These are phyloP conservation scores for Kodamaea restingae DNA, from an alignment of 805 yeast species.

Conservation along the genomic window DNA sequence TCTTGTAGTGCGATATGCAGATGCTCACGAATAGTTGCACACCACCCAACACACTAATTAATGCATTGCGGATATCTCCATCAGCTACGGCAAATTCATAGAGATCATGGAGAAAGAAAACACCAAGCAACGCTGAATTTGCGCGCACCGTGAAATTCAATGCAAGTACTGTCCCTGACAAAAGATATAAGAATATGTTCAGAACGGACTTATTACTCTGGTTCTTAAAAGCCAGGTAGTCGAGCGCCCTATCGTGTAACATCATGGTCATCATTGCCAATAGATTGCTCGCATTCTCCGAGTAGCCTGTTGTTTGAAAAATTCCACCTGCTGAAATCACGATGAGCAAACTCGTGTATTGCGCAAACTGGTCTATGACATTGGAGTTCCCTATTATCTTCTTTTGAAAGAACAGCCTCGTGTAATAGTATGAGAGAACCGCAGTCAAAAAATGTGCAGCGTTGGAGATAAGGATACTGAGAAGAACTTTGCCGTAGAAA, in stretches of 20 bases:
- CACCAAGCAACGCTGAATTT: conserved; percentile 72
- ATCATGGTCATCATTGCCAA: conserved; percentile 55
- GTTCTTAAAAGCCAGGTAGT: conserved; percentile 16
- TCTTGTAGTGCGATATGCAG: conserved; percentile 44
- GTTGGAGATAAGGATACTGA: conserved; percentile 51
- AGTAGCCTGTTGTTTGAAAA: conserved; percentile 67
- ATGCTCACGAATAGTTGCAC: conserved; percentile 45
- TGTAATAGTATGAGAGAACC: conserved; percentile 46
- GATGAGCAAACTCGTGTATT: conserved; percentile 41
- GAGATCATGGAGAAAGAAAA: conserved; percentile 59
- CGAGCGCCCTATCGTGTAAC: conserved; percentile 39
- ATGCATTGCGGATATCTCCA: conserved; percentile 15
- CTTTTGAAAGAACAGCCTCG: conserved; percentile 26
- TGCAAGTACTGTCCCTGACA: conserved; percentile 54
- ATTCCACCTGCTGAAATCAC: conserved; percentile 76
- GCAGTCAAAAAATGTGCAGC: conserved; percentile 47
- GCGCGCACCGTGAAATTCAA: conserved; percentile 64
- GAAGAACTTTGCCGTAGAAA: conserved; percentile 43
- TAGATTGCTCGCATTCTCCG: conserved; percentile 70
- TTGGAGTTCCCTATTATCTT: conserved; percentile 1
- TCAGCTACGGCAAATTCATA: conserved; percentile 16
- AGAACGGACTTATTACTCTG: conserved; percentile 17
- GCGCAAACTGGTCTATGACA: conserved; percentile 4
- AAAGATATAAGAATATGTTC: conserved; percentile 27
- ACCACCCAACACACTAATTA: conserved; percentile 52